A percentile compares a stretch with the other conserved stretches of the same genome.
Evolutionary conservation across 2,329 filamentous ascomycete species (phyloP).

Genomic region (Arthroderma sp.): DNA sequence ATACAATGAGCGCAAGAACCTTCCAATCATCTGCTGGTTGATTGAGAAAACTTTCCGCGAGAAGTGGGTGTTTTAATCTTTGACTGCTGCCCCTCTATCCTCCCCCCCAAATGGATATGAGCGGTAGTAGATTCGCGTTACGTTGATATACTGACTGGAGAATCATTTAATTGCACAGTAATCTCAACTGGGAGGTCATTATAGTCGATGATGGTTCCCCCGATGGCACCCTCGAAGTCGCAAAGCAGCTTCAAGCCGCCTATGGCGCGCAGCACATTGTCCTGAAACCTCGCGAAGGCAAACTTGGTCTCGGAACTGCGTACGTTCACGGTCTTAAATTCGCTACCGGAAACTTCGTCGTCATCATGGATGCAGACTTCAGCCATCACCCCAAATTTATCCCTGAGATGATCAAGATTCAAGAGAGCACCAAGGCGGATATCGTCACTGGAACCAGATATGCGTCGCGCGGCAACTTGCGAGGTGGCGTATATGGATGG

Average conservation of each 20-base stretch:
- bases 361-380: slow-evolving; percentile 99
- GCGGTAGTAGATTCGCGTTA: neutral
- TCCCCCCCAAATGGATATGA: too few relatives aligned
- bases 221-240: slow-evolving; percentile 85
- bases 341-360: slow-evolving; percentile 82
- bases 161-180: slow-evolving; percentile 40
- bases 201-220: slow-evolving; percentile 97
- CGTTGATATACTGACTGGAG: neutral
- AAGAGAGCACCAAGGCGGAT: slow-evolving; percentile 70
- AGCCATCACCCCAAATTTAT: slow-evolving; percentile 99
- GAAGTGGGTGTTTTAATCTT: slow-evolving; percentile 47
- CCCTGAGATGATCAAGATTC: slow-evolving; percentile 75
- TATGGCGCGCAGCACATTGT: slow-evolving; percentile 65
- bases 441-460: slow-evolving; percentile 96
- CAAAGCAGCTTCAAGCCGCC: slow-evolving; percentile 75
- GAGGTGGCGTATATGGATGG: slow-evolving; percentile 86
- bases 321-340: slow-evolving; percentile 93
- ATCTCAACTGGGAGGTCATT: slow-evolving; percentile 92
- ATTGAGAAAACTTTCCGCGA: slow-evolving; percentile 85
- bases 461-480: slow-evolving; percentile 52
- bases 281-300: slow-evolving; percentile 80
- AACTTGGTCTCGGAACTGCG: slow-evolving; percentile 90
- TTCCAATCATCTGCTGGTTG: slow-evolving; percentile 91
- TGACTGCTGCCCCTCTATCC: neutral
- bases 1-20: slow-evolving; percentile 95